These are phyloP conservation scores for Microdochium bolleyi DNA, from an alignment of 2,329 filamentous ascomycete genomes.

Conservation along the genomic window DNA sequence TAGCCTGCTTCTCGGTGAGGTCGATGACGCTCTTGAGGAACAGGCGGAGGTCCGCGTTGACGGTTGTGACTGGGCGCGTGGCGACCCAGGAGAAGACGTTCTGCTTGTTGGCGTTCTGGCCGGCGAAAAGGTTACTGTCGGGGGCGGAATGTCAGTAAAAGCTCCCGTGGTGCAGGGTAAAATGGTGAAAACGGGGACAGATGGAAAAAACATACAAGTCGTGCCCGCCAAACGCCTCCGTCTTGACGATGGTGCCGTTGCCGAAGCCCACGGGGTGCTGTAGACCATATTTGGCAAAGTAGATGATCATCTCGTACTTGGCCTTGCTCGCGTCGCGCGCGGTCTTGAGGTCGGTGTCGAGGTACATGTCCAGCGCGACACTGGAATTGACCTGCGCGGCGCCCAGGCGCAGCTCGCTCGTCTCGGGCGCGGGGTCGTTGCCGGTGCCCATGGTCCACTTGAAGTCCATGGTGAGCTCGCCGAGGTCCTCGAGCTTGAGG, in stretches of 20 bases:
- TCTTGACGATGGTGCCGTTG: slow-evolving; percentile 18
- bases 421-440: slow-evolving; percentile 25
- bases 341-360: slow-evolving; percentile 24
- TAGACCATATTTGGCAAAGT: slow-evolving; percentile 39
- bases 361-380: slow-evolving; percentile 52
- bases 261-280: slow-evolving; percentile 38
- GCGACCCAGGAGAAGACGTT: slow-evolving; percentile 43
- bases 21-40: slow-evolving; percentile 23
- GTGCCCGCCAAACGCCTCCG: slow-evolving; percentile 28
- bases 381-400: slow-evolving; percentile 38
- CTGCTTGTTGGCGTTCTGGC: slow-evolving; percentile 29
- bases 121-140: slow-evolving; percentile 32
- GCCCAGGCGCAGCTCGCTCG: slow-evolving; percentile 23
- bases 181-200: neutral
- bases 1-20: slow-evolving; percentile 20
- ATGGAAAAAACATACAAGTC: slow-evolving; percentile 26
- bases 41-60: slow-evolving; percentile 36
- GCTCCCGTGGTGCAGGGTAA: neutral
- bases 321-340: slow-evolving; percentile 27
- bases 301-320: slow-evolving; percentile 48
- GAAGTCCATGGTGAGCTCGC: slow-evolving; percentile 32
- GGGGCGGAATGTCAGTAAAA: neutral
- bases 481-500: slow-evolving; percentile 26
- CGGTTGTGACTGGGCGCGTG: slow-evolving; percentile 22
- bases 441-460: slow-evolving; percentile 42